Evolutionary conservation across 345 rosid species (phyloP), one percentile per base, ranked within the genome.

Genomic region (Draba incana): DNA sequence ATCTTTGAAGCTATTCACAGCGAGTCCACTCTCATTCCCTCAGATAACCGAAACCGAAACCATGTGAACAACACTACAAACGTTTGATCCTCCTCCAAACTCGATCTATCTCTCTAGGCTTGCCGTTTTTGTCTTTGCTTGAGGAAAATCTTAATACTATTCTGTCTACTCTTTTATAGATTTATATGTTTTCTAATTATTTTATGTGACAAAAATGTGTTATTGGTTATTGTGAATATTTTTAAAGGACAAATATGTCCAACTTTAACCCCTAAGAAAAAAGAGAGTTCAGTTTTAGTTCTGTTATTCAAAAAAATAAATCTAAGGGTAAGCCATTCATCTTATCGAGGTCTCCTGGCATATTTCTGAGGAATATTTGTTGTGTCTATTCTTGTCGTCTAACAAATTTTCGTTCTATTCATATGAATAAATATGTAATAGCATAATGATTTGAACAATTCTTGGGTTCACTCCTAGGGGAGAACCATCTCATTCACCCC

Each of bases 371-470:
- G 76, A 72, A 72, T 72, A 64, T 48, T 72, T 72, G 71, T 57
- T 57, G 10, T 66, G 62, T 60, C 52, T 60, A 27, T 44, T 66
- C 68, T 74, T 74, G 77, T 66, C 77, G 42, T 45, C 43, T 48
- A 53, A 33, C 6, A 13, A 46, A 54, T 27, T 38, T n/a, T 44
- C 14, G 58, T 57, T 70, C 58, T 68, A 46, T 62, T 57, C 55
- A 28, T 58, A 57, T 65, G 66, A 73, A 65, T 64, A 49, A 39
- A 64, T 43, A 61, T 42, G 53, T 23, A 70, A 39, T 4, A 44
- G 10, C 55, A 68, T 62, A 61, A 56, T 48, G 30, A 47, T 66
- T 73, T 56, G 11, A n/a, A n/a, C n/a, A n/a, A n/a, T n/a, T n/a
- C n/a, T n/a, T n/a, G n/a, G n/a, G n/a, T n/a, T n/a, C n/a, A n/a